phyloP scores from a whole-genome alignment of 306 rosid species.

The Fragaria nilgerrensis region DNA sequence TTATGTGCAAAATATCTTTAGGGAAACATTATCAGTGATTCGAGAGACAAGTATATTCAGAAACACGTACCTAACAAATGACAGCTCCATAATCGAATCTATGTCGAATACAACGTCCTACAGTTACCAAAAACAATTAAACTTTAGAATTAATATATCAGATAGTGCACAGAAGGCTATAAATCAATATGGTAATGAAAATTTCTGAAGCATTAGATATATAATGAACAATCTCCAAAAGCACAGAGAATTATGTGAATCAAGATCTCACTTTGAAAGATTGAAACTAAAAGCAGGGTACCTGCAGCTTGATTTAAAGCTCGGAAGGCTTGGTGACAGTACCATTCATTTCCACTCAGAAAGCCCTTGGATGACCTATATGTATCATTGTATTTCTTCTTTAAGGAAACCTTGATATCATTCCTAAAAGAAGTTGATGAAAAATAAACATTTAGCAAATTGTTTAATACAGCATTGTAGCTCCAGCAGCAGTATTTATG shows the following conservation, averaged over 20 bases:
- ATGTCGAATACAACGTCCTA: slow-evolving; percentile 95
- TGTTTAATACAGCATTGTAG: slow-evolving; percentile 1
- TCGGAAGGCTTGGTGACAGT: slow-evolving; percentile 95
- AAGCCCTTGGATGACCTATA: slow-evolving; percentile 71
- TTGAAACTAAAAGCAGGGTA: slow-evolving; percentile 24
- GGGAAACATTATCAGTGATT: not conserved
- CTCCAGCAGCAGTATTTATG: slow-evolving; percentile 14
- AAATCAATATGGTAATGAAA: not conserved
- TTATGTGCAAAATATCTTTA: not conserved
- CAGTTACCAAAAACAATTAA: slow-evolving; percentile 24
- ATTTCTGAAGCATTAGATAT: not conserved
- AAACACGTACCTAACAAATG: slow-evolving; percentile 64
- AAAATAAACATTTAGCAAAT: slow-evolving; percentile 33
- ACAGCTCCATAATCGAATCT: slow-evolving; percentile 90
- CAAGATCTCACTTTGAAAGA: slow-evolving; percentile 2
- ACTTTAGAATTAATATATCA: not conserved
- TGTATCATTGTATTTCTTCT: slow-evolving; percentile 82
- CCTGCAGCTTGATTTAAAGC: slow-evolving; percentile 99
- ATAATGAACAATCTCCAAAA: not conserved
- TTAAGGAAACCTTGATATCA: slow-evolving; percentile 74
- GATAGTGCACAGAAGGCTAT: not conserved
- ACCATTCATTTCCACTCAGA: slow-evolving; percentile 84
- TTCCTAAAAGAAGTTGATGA: slow-evolving; percentile 46
- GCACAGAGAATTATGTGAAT: not conserved
- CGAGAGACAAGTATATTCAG: slow-evolving; percentile 2